A percentile compares a stretch with the other conserved stretches of the same genome.
phyloP scores from a whole-genome alignment of 2,329 filamentous ascomycete species.

The Westerdykella sp. region DNA sequence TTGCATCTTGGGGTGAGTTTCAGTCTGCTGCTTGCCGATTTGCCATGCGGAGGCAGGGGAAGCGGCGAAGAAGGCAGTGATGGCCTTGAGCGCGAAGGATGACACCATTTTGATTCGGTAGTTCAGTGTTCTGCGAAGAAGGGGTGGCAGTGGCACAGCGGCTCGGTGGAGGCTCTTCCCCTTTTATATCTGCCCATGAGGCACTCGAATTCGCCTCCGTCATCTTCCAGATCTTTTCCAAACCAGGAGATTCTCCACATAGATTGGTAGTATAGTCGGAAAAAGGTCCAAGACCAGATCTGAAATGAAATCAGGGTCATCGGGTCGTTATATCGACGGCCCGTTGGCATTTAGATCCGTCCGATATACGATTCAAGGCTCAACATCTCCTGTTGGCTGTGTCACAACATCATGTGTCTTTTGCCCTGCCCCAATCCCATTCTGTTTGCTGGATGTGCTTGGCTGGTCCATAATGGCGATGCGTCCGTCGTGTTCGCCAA shows the following conservation, averaged over 20 bases:
- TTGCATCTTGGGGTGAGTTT: constrained; percentile 36
- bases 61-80: constrained; percentile 20
- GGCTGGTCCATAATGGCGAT: constrained; percentile 2
- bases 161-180: constrained; percentile 2
- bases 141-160: constrained; percentile 1
- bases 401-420: constrained; percentile 5
- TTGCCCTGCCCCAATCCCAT: constrained; percentile 1
- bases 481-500: constrained; percentile 11
- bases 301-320: constrained; percentile 11
- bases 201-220: neutral
- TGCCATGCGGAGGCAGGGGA: constrained; percentile 28
- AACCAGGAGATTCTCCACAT: constrained; percentile 1
- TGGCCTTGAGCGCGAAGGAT: constrained; percentile 13
- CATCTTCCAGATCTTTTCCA: neutral
- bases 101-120: constrained; percentile 14
- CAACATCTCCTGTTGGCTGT: constrained; percentile 1
- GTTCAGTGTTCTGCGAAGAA: neutral
- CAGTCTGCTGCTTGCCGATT: constrained; percentile 32
- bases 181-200: constrained; percentile 8
- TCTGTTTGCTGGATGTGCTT: constrained; percentile 6
- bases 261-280: constrained; percentile 11
- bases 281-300: constrained; percentile 6
- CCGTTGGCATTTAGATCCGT: constrained; percentile 12
- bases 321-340: constrained; percentile 13
- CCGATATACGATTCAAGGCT: constrained; percentile 7